These are phyloP conservation scores for Astrothelium macrocarpum DNA, from an alignment of 495 filamentous ascomycete species.

Conservation along the genomic window DNA sequence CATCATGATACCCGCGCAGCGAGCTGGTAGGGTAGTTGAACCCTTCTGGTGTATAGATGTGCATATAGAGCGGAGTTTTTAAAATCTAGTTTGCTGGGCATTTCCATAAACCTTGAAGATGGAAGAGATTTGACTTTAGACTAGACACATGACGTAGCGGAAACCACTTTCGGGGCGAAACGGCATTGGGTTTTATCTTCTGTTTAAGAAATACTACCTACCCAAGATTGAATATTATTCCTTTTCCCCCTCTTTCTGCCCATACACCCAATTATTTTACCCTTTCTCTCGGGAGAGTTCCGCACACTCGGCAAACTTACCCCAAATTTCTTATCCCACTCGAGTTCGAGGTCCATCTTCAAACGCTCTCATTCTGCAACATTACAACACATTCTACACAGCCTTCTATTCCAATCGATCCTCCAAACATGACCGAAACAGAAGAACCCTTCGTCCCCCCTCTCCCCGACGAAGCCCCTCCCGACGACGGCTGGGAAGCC, in stretches of 20 bases:
- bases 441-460: constrained; percentile 29
- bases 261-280: background rate
- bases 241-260: background rate
- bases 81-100: no score
- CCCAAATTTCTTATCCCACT: background rate
- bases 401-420: constrained; percentile 25
- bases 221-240: background rate
- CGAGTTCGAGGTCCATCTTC: no score
- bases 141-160: background rate
- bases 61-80: background rate
- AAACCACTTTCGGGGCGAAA: background rate
- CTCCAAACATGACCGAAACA: constrained; percentile 44
- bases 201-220: no score
- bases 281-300: background rate
- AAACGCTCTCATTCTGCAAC: no score
- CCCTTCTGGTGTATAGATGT: background rate
- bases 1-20: background rate
- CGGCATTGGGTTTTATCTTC: background rate
- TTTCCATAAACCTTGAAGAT: no score
- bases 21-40: background rate
- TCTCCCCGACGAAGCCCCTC: constrained; percentile 34
- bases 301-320: background rate
- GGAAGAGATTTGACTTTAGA: background rate
- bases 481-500: constrained; percentile 78
- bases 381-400: background rate